Base-by-base conservation (phyloP, 352 stramenopile species). In the Pythium inflatum region DNA sequence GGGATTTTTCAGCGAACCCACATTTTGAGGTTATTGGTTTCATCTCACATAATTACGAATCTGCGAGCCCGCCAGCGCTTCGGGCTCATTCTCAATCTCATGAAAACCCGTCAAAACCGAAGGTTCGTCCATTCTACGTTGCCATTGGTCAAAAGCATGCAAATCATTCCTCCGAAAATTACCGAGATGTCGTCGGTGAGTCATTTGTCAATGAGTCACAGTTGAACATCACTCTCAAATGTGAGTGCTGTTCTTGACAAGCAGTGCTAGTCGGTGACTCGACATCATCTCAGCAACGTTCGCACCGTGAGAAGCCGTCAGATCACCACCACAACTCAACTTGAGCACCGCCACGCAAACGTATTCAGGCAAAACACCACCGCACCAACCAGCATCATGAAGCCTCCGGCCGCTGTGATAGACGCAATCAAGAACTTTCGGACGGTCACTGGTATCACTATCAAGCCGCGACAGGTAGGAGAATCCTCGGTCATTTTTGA, bases 401-500 rank as follows among this genome's bases (percentile, higher is more conserved):
- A 54, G 27, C 6, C 27, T 33, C 46, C 46, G 18, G 46, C 30
- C n/a, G 46, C 22, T 11, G 46, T 54, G n/a, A 54, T 31, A 22
- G 46, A 54, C 8, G 46, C 46, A 13, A 54, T 33, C 24, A 54
- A 33, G n/a, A 31, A 9, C 20, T 54, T 54, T 20, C 9, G 22
- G 5, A 5, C 8, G 6, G 22, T 13, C 6, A 5, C 5, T 11
- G 46, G 46, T 8, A 20, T 54, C 6, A 54, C 46, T 5, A 31
- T 54, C 24, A 28, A 31, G 18, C 25, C 46, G 11, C 46, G 8
- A 6, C n/a, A 34, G 9, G 46, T 5, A 5, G 24, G 18, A 8
- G 46, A 54, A n/a, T 31, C 5, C 20, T 54, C 46, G 12, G 5
- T 54, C 27, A 54, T 54, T n/a, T 54, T 54, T 20, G 46, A 54